Base-by-base conservation (phyloP, 139 green algal species). In the Chlorella sp. region DNA sequence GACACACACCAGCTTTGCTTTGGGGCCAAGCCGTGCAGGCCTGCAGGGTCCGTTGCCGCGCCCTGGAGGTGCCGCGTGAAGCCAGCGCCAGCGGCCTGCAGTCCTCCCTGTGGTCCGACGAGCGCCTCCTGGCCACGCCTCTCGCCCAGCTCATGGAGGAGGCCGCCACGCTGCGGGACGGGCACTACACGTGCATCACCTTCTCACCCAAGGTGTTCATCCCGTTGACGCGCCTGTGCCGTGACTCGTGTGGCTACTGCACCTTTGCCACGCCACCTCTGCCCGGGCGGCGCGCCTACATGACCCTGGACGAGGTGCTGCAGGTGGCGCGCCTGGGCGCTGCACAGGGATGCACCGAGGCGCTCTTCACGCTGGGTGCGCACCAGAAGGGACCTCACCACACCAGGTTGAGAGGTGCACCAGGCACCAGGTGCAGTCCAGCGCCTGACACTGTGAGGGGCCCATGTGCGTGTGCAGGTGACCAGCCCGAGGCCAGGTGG, bases 241-340 rank as follows among this genome's bases (percentile, higher is more conserved):
- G 91, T 2, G 86, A 95, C 70, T 60, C 77, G 0, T 96, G 92
- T 72, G 89, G 80, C 26, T 97, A 96, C 83, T 97, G 92, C 84
- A 95, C 92, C 0, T 97, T 97, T 79, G 91, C 88, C 6, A 77
- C 79, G 68, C 77, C 79, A 2, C 87, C 66, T 29, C 20, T 26
- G 2, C 51, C 67, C 3, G 85, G 85, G 1, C 50, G 77, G 10
- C 78, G 85, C 0, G 75, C 69, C 0, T 97, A 84, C 83, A 96
- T 97, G 92, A 92, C 86, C 0, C 42, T 93, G 17, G 84, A 92
- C 2, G 90, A 96, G 74, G 84, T 96, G 24, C 30, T 96, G 51
- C 74, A 63, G 26, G 83, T 95, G 23, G 86, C 86, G 26, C 26
- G 60, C 2, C 70, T 80, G 10, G 92, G 91, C 10, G 84, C 76